Evolutionary conservation across 148 eudicot genomes (phyloP), one percentile per base, ranked within the genome.

Genomic region (Oxyria digyna): DNA sequence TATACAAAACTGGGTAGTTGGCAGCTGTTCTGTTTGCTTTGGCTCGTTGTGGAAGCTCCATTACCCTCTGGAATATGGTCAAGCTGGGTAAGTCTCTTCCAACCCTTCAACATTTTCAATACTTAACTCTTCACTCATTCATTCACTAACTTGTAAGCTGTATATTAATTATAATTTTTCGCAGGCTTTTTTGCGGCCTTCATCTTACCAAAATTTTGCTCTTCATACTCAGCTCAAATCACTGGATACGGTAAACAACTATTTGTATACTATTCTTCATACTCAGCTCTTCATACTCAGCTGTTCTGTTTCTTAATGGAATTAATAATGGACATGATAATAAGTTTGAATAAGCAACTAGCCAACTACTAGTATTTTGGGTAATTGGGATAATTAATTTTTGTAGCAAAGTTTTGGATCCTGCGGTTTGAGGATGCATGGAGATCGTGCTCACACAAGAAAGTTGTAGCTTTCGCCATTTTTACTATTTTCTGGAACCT

Each of bases 371-470:
- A 8, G 1, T 21, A 14, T 55, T 54, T 9, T 2, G 32, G 11
- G 18, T 57, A 57, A 57, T 29, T 57, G 35, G 64, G 4, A 12
- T 5, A 29, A 27, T 26, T 6, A 5, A 57, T 27, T 29, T 15
- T 31, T 1, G 20, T 29, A 89, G 96, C 86, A 57, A 86, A 75
- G 35, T 86, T 86, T 76, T 89, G 91, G 91, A 73, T 89, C 57
- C 67, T 82, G 54, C 79, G 91, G 4, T 86, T 89, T 72, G 38
- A 41, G 52, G 96, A 89, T 62, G 91, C 85, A 32, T 89, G 91
- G 91, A 85, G 81, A 14, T 73, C 89, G n/a, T 89, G 96, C 71
- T 69, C 89, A 59, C 96, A 89, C 73, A 89, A 89, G 80, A 89
- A 89, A 70, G 89, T 85, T 13, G 83, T 89, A 4, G 89, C 82